Base-by-base conservation (phyloP, 805 yeast species). In the Torulaspora indica region DNA sequence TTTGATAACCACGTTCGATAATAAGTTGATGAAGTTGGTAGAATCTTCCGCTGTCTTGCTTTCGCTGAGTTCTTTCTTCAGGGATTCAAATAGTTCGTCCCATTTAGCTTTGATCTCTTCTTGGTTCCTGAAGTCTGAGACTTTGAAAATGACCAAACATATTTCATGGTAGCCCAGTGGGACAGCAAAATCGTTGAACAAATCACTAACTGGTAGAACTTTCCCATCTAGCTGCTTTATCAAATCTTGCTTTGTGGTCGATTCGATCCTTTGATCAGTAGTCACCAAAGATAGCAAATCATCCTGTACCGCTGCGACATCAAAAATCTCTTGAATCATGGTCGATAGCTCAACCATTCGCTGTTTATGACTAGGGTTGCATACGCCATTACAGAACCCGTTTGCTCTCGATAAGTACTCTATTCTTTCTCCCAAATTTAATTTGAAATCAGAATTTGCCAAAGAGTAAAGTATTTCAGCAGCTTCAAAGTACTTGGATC, bases 401-500 rank as follows among this genome's bases (percentile, higher is more conserved):
- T 84, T 85, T 1, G 97, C 97, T 53, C 97, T 76, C 1, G 97
- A 86, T 43, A 93, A 71, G 60, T 77, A 88, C 64, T 90, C 96
- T 35, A 91, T 82, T 61, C 98, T 77, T 56, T 83, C 82, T 30
- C 76, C 74, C 46, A 91, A 73, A 29, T 75, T 68, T 39, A 91
- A 71, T 8, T 76, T 75, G 62, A 88, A 87, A 41, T 79, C 82
- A 13, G 95, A 83, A 15, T 80, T 69, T 0, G 96, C 83, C 45
- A 93, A 69, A 5, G 78, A 75, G 56, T 83, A 84, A 38, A 88
- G 70, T 17, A 85, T 84, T 52, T 77, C 77, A 0, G 97, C 96
- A n/a, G 98, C 95, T 29, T 81, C 80, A 54, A 77, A 81, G 62
- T 81, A 83, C 47, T 82, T 77, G 36, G 83, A 87, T 51, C 85